Evolutionary conservation across 352 stramenopile species (phyloP), one percentile per base, ranked within the genome.

Genomic region (Phytophthora macrochlamydospora): DNA sequence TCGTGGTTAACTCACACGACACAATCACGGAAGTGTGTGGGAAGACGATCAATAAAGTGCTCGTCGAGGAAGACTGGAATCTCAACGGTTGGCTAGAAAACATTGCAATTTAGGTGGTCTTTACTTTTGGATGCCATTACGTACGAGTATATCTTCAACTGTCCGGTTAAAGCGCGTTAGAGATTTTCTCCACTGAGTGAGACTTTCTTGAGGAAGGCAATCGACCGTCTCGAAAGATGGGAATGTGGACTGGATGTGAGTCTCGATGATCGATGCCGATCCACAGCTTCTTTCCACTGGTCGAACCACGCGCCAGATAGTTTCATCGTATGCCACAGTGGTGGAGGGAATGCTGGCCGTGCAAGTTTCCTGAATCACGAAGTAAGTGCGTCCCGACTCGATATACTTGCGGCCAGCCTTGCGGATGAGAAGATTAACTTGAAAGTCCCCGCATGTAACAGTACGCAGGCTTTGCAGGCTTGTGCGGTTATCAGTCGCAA

Each of bases 1-100:
- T 84, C 44, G 71, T 84, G 18, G 62, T 80, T 3, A 69, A 67
- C 37, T 58, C 65, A 30, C 75, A 83, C 35, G 66, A 77, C 37
- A 71, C 63, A 11, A 63, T 75, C n/a, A 50, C 51, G 12, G 73
- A 72, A 51, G 51, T 73, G 13, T 73, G 55, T 24, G 31, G 59
- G 18, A 70, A 76, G 43, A 59, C 76, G 32, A 66, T 84, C 24
- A 61, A 74, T 14, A 38, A 78, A 9, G n/a, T 80, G 30, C 61
- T 84, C 2, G 54, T 84, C 3, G 73, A 84, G n/a, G 73, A 81
- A 56, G 76, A 81, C 49, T 83, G 71, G 75, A 79, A 83, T 42
- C 51, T 62, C 31, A 64, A 67, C 24, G 63, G 66, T 7, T 71
- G 66, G 57, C 30, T 72, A 8, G 58, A 62, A n/a, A 60, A 56